phyloP scores from a whole-genome alignment of 257 asterid species.

The Apocynum venetum region DNA sequence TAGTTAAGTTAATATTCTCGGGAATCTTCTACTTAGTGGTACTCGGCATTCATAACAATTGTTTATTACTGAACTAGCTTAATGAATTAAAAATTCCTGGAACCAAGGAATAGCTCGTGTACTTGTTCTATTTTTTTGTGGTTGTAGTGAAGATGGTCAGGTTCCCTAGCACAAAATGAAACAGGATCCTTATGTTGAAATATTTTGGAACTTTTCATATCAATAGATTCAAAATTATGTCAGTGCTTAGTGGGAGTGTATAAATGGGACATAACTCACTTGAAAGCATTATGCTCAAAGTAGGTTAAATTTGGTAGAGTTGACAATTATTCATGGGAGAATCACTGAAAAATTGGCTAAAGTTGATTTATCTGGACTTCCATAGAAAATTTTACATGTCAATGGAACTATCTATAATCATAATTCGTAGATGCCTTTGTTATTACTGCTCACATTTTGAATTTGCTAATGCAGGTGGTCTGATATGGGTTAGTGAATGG shows the following conservation, averaged over 20 bases:
- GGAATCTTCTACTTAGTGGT: background rate
- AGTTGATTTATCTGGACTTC: background rate
- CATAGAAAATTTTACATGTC: background rate
- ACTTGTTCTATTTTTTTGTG: background rate
- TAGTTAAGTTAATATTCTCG: background rate
- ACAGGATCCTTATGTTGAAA: background rate
- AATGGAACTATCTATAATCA: background rate
- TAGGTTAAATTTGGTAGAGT: background rate
- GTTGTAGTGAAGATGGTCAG: background rate
- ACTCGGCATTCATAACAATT: background rate
- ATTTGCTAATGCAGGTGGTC: slow-evolving; percentile 53
- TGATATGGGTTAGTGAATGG: slow-evolving; percentile 86
- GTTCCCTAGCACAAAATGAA: background rate
- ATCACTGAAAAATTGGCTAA: background rate
- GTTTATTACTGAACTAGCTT: background rate
- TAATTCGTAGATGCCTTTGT: background rate
- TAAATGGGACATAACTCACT: too few relatives aligned
- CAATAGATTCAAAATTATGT: too few relatives aligned
- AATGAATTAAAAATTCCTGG: background rate
- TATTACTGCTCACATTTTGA: slow-evolving; percentile 16
- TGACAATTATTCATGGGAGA: background rate
- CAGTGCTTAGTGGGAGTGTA: too few relatives aligned
- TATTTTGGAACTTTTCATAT: background rate
- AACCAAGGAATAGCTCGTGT: background rate
- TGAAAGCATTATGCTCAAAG: background rate